Evolutionary conservation across 805 yeast genomes (phyloP).

Genomic region (Wickerhamiella occidentalis): DNA sequence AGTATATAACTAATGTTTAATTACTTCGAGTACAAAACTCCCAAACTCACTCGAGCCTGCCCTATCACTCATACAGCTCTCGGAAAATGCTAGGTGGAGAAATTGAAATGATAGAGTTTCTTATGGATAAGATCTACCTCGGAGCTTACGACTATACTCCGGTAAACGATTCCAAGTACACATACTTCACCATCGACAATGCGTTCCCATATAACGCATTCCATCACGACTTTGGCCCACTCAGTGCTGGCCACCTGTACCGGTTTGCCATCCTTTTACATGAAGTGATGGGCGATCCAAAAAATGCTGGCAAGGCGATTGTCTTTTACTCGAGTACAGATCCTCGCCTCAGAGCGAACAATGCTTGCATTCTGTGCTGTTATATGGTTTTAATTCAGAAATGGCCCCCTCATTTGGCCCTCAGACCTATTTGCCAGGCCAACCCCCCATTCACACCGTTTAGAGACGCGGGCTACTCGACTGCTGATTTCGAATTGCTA

Average conservation of each 20-base stretch:
- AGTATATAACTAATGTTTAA: neutral
- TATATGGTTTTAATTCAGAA: conserved; percentile 90
- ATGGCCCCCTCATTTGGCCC: conserved; percentile 97
- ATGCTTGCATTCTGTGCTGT: conserved; percentile 87
- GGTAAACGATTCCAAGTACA: conserved; percentile 57
- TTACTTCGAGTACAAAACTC: neutral
- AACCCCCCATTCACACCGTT: conserved; percentile 91
- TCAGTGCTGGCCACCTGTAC: conserved; percentile 85
- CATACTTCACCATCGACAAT: conserved; percentile 85
- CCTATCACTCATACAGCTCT: neutral
- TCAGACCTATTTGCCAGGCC: conserved; percentile 85
- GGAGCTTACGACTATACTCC: conserved; percentile 83
- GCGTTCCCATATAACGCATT: conserved; percentile 87
- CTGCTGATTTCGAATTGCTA: conserved; percentile 85
- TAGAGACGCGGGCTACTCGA: conserved; percentile 94
- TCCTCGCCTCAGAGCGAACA: conserved; percentile 74
- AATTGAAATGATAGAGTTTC: conserved; percentile 26
- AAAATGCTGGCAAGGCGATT: conserved; percentile 75
- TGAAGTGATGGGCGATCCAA: conserved; percentile 75
- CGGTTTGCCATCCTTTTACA: conserved; percentile 92
- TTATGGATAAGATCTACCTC: conserved; percentile 47
- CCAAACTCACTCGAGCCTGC: neutral
- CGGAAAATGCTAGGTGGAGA: neutral
- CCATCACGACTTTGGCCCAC: conserved; percentile 92
- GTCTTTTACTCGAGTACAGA: conserved; percentile 80